Percentiles rank a stretch among this genome's conserved stretches.
Evolutionary conservation across 148 eudicot species (phyloP).

Genomic region (Arctostaphylos glauca): DNA sequence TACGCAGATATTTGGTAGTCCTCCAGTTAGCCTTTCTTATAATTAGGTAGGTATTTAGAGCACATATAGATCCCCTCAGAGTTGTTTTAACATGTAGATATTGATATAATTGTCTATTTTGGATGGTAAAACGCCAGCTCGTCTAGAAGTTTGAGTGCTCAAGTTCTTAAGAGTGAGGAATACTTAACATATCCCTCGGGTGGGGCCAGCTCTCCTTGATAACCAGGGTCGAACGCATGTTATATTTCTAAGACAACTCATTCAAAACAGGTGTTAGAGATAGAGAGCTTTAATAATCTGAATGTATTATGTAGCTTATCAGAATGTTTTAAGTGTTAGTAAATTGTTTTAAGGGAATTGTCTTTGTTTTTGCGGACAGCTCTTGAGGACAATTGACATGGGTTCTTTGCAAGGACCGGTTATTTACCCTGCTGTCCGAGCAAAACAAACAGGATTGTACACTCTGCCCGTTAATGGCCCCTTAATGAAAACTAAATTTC

Average conservation of each 20-base stretch:
- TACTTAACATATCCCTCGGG: no score
- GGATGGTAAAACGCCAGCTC: no score
- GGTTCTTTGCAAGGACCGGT: slow-evolving; percentile 76
- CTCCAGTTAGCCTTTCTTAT: neutral
- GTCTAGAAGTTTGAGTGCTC: no score
- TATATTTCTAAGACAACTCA: no score
- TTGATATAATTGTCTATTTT: no score
- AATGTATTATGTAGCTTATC: neutral
- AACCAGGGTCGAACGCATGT: no score
- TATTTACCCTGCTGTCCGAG: slow-evolving; percentile 57
- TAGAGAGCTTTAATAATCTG: neutral
- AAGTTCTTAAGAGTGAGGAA: no score
- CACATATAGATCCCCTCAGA: no score
- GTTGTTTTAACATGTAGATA: no score
- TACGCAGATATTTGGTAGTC: neutral
- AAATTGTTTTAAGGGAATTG: neutral
- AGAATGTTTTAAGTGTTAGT: neutral
- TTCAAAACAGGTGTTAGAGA: neutral
- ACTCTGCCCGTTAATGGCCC: slow-evolving; percentile 41
- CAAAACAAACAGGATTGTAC: slow-evolving; percentile 53
- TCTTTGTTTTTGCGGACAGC: neutral
- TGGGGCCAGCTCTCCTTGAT: no score
- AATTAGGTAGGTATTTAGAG: neutral
- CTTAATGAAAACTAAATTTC: slow-evolving; percentile 31
- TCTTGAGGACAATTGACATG: slow-evolving; percentile 41